Evolutionary conservation across 768 basidiomycete genomes (phyloP), one percentile per base, ranked within the genome.

Genomic region (Serendipita indica): DNA sequence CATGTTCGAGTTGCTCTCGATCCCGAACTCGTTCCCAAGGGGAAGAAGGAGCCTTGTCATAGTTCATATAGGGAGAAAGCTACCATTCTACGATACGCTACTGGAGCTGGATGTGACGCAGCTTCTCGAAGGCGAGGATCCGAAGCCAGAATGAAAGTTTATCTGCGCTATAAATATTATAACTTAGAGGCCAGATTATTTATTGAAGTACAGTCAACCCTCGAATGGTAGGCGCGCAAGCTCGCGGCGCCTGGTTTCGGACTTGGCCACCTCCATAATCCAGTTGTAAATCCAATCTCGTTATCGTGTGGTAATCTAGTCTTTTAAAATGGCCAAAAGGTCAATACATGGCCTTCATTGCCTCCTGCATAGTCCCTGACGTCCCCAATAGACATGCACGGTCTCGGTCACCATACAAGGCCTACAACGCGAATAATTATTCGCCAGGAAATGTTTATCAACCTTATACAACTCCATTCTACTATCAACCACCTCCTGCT

Each of bases 361-460:
- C 18, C 27, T 6, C 18, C 5, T 25, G 7, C 27, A 43, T 7
- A 43, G 18, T 43, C 41, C 18, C 41, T 25, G 7, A n/a, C 5
- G 27, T 43, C 18, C 7, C 41, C 41, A 43, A 54, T 28, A 54
- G 49, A 27, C 49, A 54, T 33, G 49, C 49, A 16, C 20, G 49
- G 32, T 33, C 49, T n/a, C 49, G 25, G 16, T 54, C 49, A n/a
- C 49, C 49, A 54, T 54, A 54, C 32, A 7, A 25, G n/a, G 49
- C 22, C 7, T 54, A 54, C 49, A 54, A 54, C n/a, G 12, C 49
- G 25, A 54, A 54, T 27, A 20, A 20, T 7, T 54, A 54, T 33
- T 28, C 22, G 4, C 16, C 16, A n/a, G 22, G 22, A 54, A 54
- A 54, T 33, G 12, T 33, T 7, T 27, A 25, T 20, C 49, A 54